Base-by-base conservation (phyloP, 1,284 basidiomycete species). In the Earliella scabrosa region DNA sequence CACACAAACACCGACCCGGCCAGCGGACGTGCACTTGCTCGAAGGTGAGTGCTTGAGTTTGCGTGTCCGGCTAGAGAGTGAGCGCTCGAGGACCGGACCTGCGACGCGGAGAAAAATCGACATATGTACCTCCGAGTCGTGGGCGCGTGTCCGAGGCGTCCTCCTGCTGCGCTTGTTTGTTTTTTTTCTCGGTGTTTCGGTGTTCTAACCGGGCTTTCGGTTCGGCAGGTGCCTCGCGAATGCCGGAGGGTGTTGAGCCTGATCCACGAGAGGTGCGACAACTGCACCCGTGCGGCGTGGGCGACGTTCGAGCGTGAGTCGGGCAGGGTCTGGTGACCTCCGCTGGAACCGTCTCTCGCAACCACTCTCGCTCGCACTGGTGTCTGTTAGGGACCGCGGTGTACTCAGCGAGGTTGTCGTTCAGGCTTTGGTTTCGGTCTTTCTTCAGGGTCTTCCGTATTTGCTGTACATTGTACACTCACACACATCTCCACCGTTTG, bases 251-350 rank as follows among this genome's bases (percentile, higher is more conserved):
- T 72, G 20, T 39, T 67, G 54, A 72, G 64, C 59, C 63, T 72
- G 21, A 70, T 70, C 51, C 68, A 70, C 45, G 65, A 67, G 23
- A 48, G 63, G 36, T 71, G 70, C 62, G 68, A 70, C 34, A 60
- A 56, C 44, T 71, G 69, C 57, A 64, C 64, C 27, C 54, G 55
- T 24, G 63, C 63, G 20, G 69, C 66, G 36, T 71, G 69, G 69
- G 66, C 66, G 20, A 64, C 58, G 44, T 52, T 71, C 18, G 68
- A 68, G 53, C 65, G 63, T 41, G 68, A 70, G 56, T 66, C 64
- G 27, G 61, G 64, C 32, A 51, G 64, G 31, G 56, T 60, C 51
- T 62, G 57, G 56, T 62, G 60, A 62, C 45, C 34, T 16, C 47
- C 20, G 31, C n/a, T n/a, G 24, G 24, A 32, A 6, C 18, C 6